These are phyloP conservation scores for Xanthoparmelia taractica DNA, from an alignment of 495 filamentous ascomycete species.

Conservation along the genomic window DNA sequence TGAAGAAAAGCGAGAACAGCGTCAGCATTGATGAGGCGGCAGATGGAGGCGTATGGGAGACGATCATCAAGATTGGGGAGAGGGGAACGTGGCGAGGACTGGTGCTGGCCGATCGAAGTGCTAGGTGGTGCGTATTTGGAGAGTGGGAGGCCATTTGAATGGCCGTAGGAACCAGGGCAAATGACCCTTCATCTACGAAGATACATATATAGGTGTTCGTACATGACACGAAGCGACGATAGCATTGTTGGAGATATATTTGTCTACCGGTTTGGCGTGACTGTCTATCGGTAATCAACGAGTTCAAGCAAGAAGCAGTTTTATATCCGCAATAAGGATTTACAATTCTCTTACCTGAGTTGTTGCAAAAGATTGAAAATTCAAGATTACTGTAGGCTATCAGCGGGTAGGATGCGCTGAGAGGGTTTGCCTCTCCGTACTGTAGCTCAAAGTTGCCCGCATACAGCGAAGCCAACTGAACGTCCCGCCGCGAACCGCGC, in stretches of 20 bases:
- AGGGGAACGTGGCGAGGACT: conserved; percentile 84
- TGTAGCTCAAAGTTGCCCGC: conserved; percentile 1
- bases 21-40: conserved; percentile 43
- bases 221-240: conserved; percentile 5
- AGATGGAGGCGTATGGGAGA: conserved; percentile 89
- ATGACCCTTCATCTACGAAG: not conserved
- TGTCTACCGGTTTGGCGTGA: not conserved
- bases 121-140: conserved; percentile 96
- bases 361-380: not conserved
- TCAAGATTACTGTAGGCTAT: not conserved
- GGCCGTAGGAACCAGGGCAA: not conserved
- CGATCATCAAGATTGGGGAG: conserved; percentile 95
- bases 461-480: not conserved
- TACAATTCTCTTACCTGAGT: not conserved
- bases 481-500: not conserved
- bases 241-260: conserved; percentile 2
- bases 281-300: not conserved
- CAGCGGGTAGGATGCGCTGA: no score
- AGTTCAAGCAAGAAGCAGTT: not conserved
- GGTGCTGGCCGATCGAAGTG: conserved; percentile 89
- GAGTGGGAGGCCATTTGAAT: conserved; percentile 73
- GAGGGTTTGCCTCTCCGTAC: not conserved
- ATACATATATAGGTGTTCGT: not conserved
- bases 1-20: conserved; percentile 73
- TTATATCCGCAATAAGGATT: not conserved